Evolutionary conservation across 2,329 filamentous ascomycete genomes (phyloP), one percentile per base, ranked within the genome.

Genomic region (Diaporthe longicolla): DNA sequence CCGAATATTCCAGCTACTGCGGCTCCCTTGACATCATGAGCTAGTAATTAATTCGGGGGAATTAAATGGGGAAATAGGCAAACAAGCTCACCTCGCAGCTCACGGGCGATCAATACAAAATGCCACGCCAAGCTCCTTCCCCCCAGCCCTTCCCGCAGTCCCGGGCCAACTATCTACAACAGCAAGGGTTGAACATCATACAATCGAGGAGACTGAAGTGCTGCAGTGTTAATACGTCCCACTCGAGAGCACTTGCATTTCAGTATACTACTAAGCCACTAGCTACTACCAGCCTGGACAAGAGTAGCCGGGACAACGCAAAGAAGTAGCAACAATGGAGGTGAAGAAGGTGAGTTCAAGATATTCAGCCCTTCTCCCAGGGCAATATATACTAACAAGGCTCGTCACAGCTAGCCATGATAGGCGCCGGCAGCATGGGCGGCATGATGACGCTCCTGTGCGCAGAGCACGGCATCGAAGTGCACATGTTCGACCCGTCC

Each of bases 371-470:
- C 4, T 24, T 59, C 19, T 4, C 58, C 13, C 17, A n/a, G 15
- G 15, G 7, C 8, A 32, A 13, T 26, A 17, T 7, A 0, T 3
- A 21, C 48, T 73, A 3, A 52, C 40, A 32, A 37, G 19, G 19
- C 32, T 0, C 8, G 4, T 45, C 52, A 7, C 26, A 88, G 85
- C 81, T 91, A 75, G 89, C 87, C 68, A 88, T 91, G 83, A 86
- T 91, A 52, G 89, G 88, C 29, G 88, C 86, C 24, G 89, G 89
- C 6, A 87, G 85, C 77, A 92, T 91, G 88, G 90, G 89, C n/a
- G 87, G 86, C 5, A 88, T 87, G 73, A 89, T 92, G 85, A 85
- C 88, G 13, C 81, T 92, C 19, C 83, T 91, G 5, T 88, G 91
- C 74, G 89, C 89, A 21, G 89, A 92, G 76, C 83, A 88, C 59